Evolutionary conservation across 108 stramenopile species (phyloP), one percentile per base, ranked within the genome.

Genomic region (Pseudonitzschia delicatissima): DNA sequence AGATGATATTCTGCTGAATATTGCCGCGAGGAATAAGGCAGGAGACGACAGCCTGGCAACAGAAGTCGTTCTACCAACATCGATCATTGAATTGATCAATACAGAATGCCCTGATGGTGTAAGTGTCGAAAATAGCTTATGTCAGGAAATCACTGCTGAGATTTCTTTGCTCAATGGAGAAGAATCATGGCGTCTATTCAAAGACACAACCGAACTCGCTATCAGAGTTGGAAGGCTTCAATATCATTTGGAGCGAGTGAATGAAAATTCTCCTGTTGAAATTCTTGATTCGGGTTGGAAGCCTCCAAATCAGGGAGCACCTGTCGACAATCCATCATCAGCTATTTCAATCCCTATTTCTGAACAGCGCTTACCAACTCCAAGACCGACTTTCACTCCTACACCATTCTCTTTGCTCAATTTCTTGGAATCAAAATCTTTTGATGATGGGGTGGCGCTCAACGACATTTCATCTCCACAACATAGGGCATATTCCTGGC

Each of bases 381-480:
- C 12, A 36, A 36, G 1, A 1, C 39, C n/a, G 36, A 25, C 60
- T 36, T 33, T 29, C 7, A n/a, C 12, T 20, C 28, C 44, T n/a
- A 39, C 15, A 6, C 34, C 60, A 37, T 33, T 36, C 37, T 15
- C 33, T 36, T 42, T 76, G 45, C 44, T 76, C 8, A 32, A 23
- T 1, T 40, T 76, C 28, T 45, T 77, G 29, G 49, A 47, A 37
- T 1, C 29, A 2, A 51, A 67, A 2, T 77, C 76, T 2, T 67
- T 67, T 21, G 76, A 77, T 39, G 70, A 29, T 27, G 76, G 76
- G 3, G 52, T 47, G 51, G 76, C 76, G 4, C 57, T 77, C 17
- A 47, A 26, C 17, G 42, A 61, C 15, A 25, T 28, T 8, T 26
- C 20, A 4, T 62, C 76, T 3, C 52, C 76, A 5, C 76, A 77